Evolutionary conservation across 106 monocot genomes (phyloP).

Genomic region (Iris macrosiphon): DNA sequence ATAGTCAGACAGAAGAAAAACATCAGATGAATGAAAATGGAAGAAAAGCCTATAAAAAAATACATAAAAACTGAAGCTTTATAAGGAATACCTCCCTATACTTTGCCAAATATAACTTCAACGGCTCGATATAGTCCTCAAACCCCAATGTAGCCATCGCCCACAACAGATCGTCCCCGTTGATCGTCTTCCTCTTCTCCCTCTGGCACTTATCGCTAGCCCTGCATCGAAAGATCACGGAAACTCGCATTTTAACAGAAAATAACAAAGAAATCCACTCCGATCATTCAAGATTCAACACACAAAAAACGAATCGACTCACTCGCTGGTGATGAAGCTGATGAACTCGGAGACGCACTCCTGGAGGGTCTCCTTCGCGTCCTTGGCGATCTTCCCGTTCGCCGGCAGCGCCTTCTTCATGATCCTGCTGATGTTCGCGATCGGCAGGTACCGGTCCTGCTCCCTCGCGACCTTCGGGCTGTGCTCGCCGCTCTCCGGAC

Average conservation of each 20-base stretch:
- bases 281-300: neutral
- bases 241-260: neutral
- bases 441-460: conserved; percentile 54
- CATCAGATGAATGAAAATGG: neutral
- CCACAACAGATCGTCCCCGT: conserved; percentile 58
- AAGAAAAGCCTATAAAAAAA: neutral
- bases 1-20: conserved; percentile 4
- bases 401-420: conserved; percentile 66
- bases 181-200: conserved; percentile 68
- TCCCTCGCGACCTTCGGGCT: conserved; percentile 29
- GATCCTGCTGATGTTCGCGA: conserved; percentile 59
- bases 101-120: conserved; percentile 54
- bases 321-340: conserved; percentile 69
- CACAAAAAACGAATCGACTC: neutral
- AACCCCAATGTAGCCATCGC: conserved; percentile 60
- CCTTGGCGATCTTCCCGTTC: conserved; percentile 66
- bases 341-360: conserved; percentile 68
- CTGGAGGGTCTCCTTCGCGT: conserved; percentile 61
- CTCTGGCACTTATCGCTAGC: conserved; percentile 64
- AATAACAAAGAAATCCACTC: neutral
- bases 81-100: conserved; percentile 39
- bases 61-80: neutral
- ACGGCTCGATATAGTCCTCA: conserved; percentile 60
- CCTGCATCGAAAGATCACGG: conserved; percentile 8
- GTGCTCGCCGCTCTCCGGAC: conserved; percentile 19